Evolutionary conservation across 257 asterid species (phyloP).

Genomic region (Rauvolfia tetraphylla): DNA sequence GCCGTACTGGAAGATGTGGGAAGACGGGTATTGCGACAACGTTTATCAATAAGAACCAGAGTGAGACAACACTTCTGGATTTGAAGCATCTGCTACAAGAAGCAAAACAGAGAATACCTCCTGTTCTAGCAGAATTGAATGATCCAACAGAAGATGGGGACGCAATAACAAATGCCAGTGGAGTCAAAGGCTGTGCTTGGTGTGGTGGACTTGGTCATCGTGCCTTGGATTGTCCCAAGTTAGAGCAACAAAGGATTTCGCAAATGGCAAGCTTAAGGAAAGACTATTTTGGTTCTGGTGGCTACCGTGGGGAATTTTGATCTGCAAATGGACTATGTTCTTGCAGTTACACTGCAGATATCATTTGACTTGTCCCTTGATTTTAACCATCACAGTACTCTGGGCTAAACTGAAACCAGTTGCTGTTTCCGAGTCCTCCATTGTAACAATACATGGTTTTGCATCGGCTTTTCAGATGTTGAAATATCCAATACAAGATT

Average conservation of each 20-base stretch:
- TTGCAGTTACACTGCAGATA: neutral
- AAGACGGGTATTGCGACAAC: conserved; percentile 85
- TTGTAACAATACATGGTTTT: neutral
- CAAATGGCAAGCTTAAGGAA: conserved; percentile 72
- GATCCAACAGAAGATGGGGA: conserved; percentile 82
- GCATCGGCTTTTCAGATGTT: neutral
- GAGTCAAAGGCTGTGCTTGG: conserved; percentile 72
- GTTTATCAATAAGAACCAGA: conserved; percentile 75
- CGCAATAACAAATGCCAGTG: conserved; percentile 71
- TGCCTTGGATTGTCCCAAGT: conserved; percentile 76
- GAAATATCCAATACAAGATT: no score
- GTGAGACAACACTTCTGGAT: conserved; percentile 69
- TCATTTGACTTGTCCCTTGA: neutral
- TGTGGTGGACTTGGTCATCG: conserved; percentile 89
- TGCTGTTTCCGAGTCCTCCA: neutral
- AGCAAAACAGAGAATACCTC: conserved; percentile 83
- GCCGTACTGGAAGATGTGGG: conserved; percentile 81
- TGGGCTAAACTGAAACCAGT: neutral
- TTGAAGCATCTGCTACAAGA: conserved; percentile 79
- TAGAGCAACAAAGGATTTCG: conserved; percentile 72
- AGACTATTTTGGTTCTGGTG: conserved; percentile 74
- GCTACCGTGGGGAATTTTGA: conserved; percentile 82
- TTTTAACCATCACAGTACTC: neutral
- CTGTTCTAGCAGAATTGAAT: conserved; percentile 66
- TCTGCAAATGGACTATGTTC: neutral